Evolutionary conservation across 352 stramenopile species (phyloP), one percentile per base, ranked within the genome.

Genomic region (Thalassiosira hispida): DNA sequence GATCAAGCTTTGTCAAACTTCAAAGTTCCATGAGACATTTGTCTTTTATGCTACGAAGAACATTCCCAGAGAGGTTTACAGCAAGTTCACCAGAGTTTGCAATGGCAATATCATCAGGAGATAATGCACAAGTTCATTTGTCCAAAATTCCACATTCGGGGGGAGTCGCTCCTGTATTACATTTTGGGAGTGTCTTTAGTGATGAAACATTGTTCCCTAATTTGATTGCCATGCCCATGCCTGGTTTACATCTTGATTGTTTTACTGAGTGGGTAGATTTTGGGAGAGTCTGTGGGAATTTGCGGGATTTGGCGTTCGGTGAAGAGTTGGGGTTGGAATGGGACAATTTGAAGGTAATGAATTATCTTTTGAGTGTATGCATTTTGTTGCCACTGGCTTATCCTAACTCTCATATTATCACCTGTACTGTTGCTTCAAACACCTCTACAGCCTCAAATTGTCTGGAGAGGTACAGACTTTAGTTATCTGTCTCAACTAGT

Each of bases 391-490:
- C 3, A 38, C 31, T 38, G 3, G 3, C 8, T 38, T 38, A 38
- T 9, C 31, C 31, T 9, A 38, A 3, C 31, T 38, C 31, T 38
- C 3, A 38, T 8, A 3, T 9, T 8, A 38, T 9, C 31, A 38
- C n/a, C n/a, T n/a, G n/a, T n/a, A n/a, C n/a, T 38, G 31, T 38
- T 38, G 31, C 31, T 38, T 8, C 31, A 38, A 25, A 27, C 18
- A 42, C n/a, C 3, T 52, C 44, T 52, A 23, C 16, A 47, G 9
- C 57, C 57, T 5, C 46, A 73, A 63, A 42, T 80, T 2, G 63
- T 80, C 8, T 75, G 62, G 72, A 2, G 72, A 51, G 72, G 63
- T 0, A 75, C 62, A n/a, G 72, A 68, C 33, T 75, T 75, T 31
- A 22, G 8, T 4, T 75, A 62, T 35, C 29, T 31, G 16, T 12